A percentile compares a stretch with the other conserved stretches of the same genome.
phyloP scores from a whole-genome alignment of 768 basidiomycete genomes.

The Panaeolus papilionaceus region DNA sequence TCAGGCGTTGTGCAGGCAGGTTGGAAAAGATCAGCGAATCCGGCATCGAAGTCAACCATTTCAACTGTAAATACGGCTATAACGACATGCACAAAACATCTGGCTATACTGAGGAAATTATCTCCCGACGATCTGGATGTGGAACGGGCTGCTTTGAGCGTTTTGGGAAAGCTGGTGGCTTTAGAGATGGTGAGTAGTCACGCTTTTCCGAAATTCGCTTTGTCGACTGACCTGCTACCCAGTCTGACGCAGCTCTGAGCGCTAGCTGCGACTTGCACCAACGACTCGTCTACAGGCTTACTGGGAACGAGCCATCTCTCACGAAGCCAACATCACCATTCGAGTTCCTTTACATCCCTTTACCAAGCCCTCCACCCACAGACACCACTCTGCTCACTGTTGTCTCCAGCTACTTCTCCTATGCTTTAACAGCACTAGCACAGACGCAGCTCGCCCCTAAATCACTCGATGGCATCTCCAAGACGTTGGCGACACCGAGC shows the following conservation, averaged over 20 bases:
- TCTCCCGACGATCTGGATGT: conserved; percentile 62
- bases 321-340: conserved; percentile 20
- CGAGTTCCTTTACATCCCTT: conserved; percentile 52
- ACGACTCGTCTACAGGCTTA: conserved; percentile 43
- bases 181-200: conserved; percentile 71
- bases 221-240: conserved; percentile 6
- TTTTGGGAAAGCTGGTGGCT: conserved; percentile 69
- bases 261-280: conserved; percentile 54
- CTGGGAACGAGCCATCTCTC: conserved; percentile 22
- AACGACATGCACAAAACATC: conserved; percentile 47
- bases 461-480: conserved; percentile 28
- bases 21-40: conserved; percentile 53
- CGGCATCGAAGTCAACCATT: conserved; percentile 35
- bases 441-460: conserved; percentile 11
- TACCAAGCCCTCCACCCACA: conserved; percentile 33
- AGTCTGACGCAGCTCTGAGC: conserved; percentile 61
- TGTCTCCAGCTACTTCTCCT: conserved; percentile 63
- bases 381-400: conserved; percentile 53
- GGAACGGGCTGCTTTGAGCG: conserved; percentile 74
- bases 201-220: conserved; percentile 13
- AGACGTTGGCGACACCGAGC: conserved; percentile 24
- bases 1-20: conserved; percentile 59
- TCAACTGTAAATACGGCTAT: conserved; percentile 42
- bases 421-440: conserved; percentile 46
- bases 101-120: conserved; percentile 52